A percentile compares a stretch with the other conserved stretches of the same genome.
phyloP scores from a whole-genome alignment of 208 protist species.

The Wallacemonas collosoma region DNA sequence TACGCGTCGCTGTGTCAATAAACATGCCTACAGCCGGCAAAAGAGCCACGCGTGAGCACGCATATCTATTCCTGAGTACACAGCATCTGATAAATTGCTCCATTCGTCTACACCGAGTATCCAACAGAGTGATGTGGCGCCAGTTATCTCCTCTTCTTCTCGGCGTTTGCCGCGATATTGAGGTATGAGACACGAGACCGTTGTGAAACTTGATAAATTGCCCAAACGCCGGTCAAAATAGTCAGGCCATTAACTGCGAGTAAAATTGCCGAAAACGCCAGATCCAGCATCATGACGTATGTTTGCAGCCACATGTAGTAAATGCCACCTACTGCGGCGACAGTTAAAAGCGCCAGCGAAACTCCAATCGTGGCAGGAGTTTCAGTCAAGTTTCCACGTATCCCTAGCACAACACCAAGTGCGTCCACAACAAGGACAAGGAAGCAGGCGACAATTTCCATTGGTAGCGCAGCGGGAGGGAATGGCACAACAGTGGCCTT shows the following conservation, averaged over 20 bases:
- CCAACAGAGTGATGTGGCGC: not conserved
- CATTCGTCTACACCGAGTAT: too few relatives aligned
- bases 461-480: slow-evolving; percentile 58
- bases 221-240: slow-evolving; percentile 38
- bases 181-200: slow-evolving; percentile 1
- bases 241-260: slow-evolving; percentile 55
- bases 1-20: too few relatives aligned
- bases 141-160: slow-evolving; percentile 10
- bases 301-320: slow-evolving; percentile 89
- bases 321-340: slow-evolving; percentile 48
- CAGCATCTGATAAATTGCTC: too few relatives aligned
- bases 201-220: slow-evolving; percentile 19
- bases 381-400: slow-evolving; percentile 60
- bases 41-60: too few relatives aligned
- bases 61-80: too few relatives aligned
- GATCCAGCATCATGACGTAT: slow-evolving; percentile 78
- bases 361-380: slow-evolving; percentile 29
- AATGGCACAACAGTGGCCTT: slow-evolving; percentile 60
- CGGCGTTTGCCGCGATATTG: slow-evolving; percentile 7
- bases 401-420: slow-evolving; percentile 42
- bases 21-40: too few relatives aligned
- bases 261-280: slow-evolving; percentile 63
- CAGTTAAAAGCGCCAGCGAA: slow-evolving; percentile 37
- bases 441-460: slow-evolving; percentile 63
- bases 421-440: slow-evolving; percentile 50